Conservation (phyloP, 140 eudicot genomes). For the Bidens hawaiensis region DNA sequence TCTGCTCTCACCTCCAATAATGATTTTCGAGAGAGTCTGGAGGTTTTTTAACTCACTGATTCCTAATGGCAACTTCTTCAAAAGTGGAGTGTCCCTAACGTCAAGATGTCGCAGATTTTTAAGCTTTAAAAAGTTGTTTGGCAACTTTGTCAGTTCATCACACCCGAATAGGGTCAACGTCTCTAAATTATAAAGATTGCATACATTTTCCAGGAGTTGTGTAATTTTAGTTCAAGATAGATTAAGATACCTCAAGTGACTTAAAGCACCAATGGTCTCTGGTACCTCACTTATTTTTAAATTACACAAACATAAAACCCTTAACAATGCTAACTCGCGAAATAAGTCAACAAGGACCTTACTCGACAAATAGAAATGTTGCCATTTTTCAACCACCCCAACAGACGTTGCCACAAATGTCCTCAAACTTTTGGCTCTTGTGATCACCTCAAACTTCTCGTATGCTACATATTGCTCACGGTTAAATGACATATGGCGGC, state of each 20-base stretch:
- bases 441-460: constrained; percentile 15
- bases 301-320: too few species aligned
- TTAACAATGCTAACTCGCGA: too few species aligned
- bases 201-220: constrained; percentile 7
- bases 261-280: too few species aligned
- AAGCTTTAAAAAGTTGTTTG: constrained; percentile 6
- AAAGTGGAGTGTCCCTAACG: constrained; percentile 1
- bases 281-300: too few species aligned
- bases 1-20: neutral
- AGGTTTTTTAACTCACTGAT: constrained; percentile 21
- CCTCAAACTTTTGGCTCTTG: constrained; percentile 21
- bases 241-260: constrained; percentile 1
- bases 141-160: neutral
- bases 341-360: neutral
- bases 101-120: constrained; percentile 27
- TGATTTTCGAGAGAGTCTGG: neutral
- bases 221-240: constrained; percentile 21
- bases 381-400: neutral
- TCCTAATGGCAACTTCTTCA: constrained; percentile 12
- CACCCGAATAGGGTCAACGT: constrained; percentile 22
- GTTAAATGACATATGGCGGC: constrained; percentile 32
- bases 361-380: neutral
- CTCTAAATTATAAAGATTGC: constrained; percentile 13
- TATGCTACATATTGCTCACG: constrained; percentile 18
- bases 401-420: constrained; percentile 35